phyloP scores from a whole-genome alignment of 768 basidiomycete genomes.

The Calocera cornea region DNA sequence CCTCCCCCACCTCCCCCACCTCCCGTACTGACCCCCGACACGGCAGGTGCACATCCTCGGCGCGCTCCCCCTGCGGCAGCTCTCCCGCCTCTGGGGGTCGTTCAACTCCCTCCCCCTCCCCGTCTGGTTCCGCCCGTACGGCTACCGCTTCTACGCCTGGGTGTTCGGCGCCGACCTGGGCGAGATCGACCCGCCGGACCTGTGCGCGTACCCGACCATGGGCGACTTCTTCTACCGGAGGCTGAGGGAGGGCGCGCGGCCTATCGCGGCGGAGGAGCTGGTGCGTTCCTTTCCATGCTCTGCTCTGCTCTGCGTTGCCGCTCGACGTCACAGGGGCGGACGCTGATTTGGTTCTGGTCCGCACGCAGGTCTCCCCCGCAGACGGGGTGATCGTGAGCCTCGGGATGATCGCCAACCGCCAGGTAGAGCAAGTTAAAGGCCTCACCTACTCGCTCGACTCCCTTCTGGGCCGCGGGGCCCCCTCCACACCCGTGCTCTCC shows the following conservation, averaged over 20 bases:
- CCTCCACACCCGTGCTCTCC: constrained; percentile 30
- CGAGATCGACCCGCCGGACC: constrained; percentile 69
- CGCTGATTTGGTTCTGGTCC: not conserved
- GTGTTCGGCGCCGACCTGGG: constrained; percentile 91
- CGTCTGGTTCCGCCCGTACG: constrained; percentile 85
- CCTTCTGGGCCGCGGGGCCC: constrained; percentile 47
- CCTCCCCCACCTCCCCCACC: not conserved
- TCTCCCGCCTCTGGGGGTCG: constrained; percentile 96
- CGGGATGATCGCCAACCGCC: constrained; percentile 62
- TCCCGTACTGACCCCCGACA: constrained; percentile 19
- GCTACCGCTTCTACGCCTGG: constrained; percentile 70
- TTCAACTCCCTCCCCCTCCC: constrained; percentile 87
- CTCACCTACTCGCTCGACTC: constrained; percentile 94
- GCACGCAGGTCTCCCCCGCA: constrained; percentile 69
- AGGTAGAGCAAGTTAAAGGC: constrained; percentile 94
- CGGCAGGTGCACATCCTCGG: constrained; percentile 83
- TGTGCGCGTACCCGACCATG: constrained; percentile 68
- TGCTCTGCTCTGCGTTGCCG: no score
- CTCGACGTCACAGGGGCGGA: no score
- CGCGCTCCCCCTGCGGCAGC: constrained; percentile 81
- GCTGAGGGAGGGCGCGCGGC: constrained; percentile 67
- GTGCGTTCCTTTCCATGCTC: constrained; percentile 31
- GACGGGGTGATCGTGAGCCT: constrained; percentile 89
- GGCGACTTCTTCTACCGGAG: constrained; percentile 92
- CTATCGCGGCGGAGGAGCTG: constrained; percentile 60